phyloP scores from a whole-genome alignment of 805 yeast species.

The Myxozyma kluyveri region DNA sequence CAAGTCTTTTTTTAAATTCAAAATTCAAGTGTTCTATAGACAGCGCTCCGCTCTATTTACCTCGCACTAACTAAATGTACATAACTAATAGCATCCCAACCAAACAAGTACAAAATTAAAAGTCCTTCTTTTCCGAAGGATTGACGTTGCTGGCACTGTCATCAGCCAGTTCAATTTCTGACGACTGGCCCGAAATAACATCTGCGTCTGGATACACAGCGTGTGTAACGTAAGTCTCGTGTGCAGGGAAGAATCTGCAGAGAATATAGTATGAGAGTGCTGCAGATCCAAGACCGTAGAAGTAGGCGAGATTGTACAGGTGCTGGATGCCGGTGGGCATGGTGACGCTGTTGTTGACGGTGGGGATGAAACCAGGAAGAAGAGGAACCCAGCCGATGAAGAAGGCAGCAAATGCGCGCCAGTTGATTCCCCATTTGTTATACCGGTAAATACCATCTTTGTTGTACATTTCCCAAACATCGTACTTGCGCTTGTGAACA shows the following conservation, averaged over 20 bases:
- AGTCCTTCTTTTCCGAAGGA: too few relatives aligned
- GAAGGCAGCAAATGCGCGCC: slow-evolving; percentile 45
- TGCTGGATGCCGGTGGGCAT: slow-evolving; percentile 70
- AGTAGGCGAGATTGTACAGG: slow-evolving; percentile 55
- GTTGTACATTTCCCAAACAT: slow-evolving; percentile 45
- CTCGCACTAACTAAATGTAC: too few relatives aligned
- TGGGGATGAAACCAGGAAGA: slow-evolving; percentile 32
- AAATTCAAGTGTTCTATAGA: too few relatives aligned
- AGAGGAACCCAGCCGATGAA: slow-evolving; percentile 34
- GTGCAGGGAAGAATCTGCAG: slow-evolving; percentile 53
- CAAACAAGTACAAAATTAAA: too few relatives aligned
- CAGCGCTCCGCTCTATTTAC: too few relatives aligned
- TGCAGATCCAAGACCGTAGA: slow-evolving; percentile 60
- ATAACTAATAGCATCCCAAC: too few relatives aligned
- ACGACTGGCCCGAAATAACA: too few relatives aligned
- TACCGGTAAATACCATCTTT: slow-evolving; percentile 45
- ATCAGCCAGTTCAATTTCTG: too few relatives aligned
- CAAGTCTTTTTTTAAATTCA: too few relatives aligned
- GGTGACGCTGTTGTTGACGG: slow-evolving; percentile 25
- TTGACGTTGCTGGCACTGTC: too few relatives aligned
- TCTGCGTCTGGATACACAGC: slow-evolving; percentile 22
- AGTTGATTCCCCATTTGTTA: slow-evolving; percentile 45
- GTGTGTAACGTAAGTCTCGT: slow-evolving; percentile 8
- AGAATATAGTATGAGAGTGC: slow-evolving; percentile 51
- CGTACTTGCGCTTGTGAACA: slow-evolving; percentile 44